Percentiles rank a stretch among this genome's conserved stretches.
Evolutionary conservation across 164 flowering plant species (phyloP).

Genomic region (Stephania yunnanensis): DNA sequence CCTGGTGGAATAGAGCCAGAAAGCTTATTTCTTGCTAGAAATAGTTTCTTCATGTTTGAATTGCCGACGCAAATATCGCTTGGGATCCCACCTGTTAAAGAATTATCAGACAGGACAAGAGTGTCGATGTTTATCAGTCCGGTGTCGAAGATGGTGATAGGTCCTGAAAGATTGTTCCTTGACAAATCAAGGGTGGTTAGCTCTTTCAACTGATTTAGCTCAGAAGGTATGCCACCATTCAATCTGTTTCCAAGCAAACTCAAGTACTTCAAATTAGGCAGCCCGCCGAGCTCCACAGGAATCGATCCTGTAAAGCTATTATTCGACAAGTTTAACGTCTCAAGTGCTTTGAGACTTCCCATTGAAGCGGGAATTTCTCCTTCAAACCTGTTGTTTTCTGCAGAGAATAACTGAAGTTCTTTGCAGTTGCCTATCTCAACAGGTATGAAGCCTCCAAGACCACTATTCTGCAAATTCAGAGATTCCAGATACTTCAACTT

Average conservation of each 20-base stretch:
- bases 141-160: constrained; percentile 30
- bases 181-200: constrained; percentile 67
- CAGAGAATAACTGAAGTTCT: constrained; percentile 55
- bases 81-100: constrained; percentile 44
- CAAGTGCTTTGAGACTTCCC: constrained; percentile 43
- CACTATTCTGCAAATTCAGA: constrained; percentile 69
- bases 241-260: constrained; percentile 73
- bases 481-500: constrained; percentile 50
- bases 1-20: constrained; percentile 59
- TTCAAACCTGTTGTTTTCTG: constrained; percentile 61
- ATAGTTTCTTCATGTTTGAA: constrained; percentile 48
- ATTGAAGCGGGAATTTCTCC: constrained; percentile 62
- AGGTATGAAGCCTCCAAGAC: constrained; percentile 58
- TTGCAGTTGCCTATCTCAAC: constrained; percentile 43
- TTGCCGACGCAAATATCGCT: constrained; percentile 36
- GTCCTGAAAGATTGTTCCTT: constrained; percentile 59
- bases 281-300: constrained; percentile 46
- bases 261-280: constrained; percentile 55
- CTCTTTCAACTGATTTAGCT: constrained; percentile 47
- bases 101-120: constrained; percentile 58
- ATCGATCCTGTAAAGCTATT: constrained; percentile 74
- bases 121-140: constrained; percentile 40
- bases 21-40: constrained; percentile 46
- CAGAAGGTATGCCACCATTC: constrained; percentile 51
- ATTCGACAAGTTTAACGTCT: constrained; percentile 64